A percentile compares a stretch with the other conserved stretches of the same genome.
Evolutionary conservation across 805 yeast genomes (phyloP).

Genomic region (Jamesozyma gamospora): DNA sequence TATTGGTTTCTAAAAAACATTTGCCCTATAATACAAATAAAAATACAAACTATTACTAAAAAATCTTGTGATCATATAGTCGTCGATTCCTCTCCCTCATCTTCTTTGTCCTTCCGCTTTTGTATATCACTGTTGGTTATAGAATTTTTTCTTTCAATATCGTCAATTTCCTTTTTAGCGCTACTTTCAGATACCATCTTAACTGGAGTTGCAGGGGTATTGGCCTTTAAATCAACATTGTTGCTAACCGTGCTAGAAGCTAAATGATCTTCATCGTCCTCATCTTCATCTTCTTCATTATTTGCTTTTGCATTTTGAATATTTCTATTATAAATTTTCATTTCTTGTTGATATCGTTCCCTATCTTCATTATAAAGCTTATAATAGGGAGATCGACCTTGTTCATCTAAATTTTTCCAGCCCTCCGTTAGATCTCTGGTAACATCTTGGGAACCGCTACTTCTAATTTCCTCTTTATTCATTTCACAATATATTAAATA

Average conservation of each 20-base stretch:
- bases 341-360: constrained; percentile 62
- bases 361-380: constrained; percentile 71
- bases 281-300: constrained; percentile 4
- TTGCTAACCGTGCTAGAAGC: background rate
- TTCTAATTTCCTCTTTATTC: constrained; percentile 65
- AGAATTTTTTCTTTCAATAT: constrained; percentile 3
- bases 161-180: constrained; percentile 1
- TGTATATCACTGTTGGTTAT: too few species aligned
- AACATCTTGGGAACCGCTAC: constrained; percentile 52
- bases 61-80: too few species aligned
- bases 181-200: background rate
- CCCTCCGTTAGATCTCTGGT: constrained; percentile 74
- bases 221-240: background rate
- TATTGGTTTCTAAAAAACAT: too few species aligned
- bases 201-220: too few species aligned
- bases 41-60: too few species aligned
- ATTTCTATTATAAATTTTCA: constrained; percentile 38
- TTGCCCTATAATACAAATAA: too few species aligned
- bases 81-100: too few species aligned
- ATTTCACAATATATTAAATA: constrained; percentile 78
- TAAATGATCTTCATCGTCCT: constrained; percentile 4
- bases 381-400: constrained; percentile 61
- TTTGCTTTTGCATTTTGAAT: constrained; percentile 1
- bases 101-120: too few species aligned
- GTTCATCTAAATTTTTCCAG: constrained; percentile 69